These are phyloP conservation scores for Acanthamoeba castellanii DNA, from an alignment of 208 protist species.

Conservation along the genomic window DNA sequence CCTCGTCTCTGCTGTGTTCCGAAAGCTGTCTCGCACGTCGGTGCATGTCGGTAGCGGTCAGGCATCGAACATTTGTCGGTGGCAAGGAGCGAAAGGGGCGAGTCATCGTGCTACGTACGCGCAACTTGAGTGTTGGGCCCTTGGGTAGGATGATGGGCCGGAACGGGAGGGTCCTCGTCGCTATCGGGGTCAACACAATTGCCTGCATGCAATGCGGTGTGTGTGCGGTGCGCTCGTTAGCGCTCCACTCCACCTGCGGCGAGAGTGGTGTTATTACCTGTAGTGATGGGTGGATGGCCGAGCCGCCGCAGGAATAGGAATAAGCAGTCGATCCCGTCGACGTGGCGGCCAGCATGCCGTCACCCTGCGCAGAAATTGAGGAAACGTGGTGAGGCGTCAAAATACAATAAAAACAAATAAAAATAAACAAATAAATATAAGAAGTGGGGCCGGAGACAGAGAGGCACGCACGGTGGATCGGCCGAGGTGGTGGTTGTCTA, in stretches of 20 bases:
- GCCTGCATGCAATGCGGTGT: not conserved
- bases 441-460: not conserved
- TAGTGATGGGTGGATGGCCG: slow-evolving; percentile 27
- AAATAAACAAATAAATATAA: not conserved
- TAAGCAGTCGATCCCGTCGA: slow-evolving; percentile 40
- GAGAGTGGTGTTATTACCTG: not conserved
- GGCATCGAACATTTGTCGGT: not conserved
- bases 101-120: not conserved
- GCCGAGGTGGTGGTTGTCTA: slow-evolving; percentile 35
- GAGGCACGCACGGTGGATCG: not conserved
- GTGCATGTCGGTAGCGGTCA: not conserved
- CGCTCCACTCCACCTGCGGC: not conserved
- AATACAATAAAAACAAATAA: slow-evolving; percentile 29
- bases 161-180: slow-evolving; percentile 19
- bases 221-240: not conserved
- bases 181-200: slow-evolving; percentile 46
- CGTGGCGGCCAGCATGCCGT: slow-evolving; percentile 44
- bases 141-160: slow-evolving; percentile 29
- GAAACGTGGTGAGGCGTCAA: not conserved
- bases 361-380: not conserved
- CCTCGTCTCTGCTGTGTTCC: slow-evolving; percentile 29
- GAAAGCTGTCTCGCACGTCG: not conserved
- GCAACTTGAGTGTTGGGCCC: not conserved
- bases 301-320: slow-evolving; percentile 45
- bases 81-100: too few species aligned